Evolutionary conservation across 2,329 filamentous ascomycete genomes (phyloP), one percentile per base, ranked within the genome.

Genomic region (Aspergillaceae sp.): DNA sequence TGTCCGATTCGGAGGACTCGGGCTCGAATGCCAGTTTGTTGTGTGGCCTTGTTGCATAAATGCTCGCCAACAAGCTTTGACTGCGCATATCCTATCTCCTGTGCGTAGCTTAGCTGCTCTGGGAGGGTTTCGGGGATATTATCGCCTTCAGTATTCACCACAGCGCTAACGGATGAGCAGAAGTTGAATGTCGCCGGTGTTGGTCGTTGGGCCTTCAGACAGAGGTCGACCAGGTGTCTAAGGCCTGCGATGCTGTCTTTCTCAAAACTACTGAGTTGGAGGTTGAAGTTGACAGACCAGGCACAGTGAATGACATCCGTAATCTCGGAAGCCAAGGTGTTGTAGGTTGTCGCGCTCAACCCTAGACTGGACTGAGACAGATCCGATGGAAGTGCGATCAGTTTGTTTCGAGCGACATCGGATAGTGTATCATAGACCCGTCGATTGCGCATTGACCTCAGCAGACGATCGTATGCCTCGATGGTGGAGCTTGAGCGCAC

Each of bases 211-310:
- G 61, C 52, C 36, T 55, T 56, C 0, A 71, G 60, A 40, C 63
- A 68, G 9, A 71, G 55, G 43, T 65, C 55, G 36, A 70, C 61
- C 8, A 67, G 53, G 50, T 79, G 72, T 7, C 62, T 63, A 7
- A 78, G 62, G 29, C 70, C 74, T 3, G 67, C 63, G 30, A 82
- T 73, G 51, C 75, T 74, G 50, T 77, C 73, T 35, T 69, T 68
- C 41, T 72, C 71, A 53, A 83, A 84, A 48, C 73, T 77, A 35
- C 62, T 63, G 1, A 84, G 66, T 3, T 73, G 71, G 44, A 80
- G 67, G 28, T 73, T 75, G 65, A 84, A 84, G 61, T 84, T 83
- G 11, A 84, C 81, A 2, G 75, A 71, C 81, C 81, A 84, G 19
- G 80, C 80, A 5, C 80, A 70, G 57, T 84, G 80, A 45, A 86